Evolutionary conservation across 805 yeast species (phyloP), one percentile per base, ranked within the genome.

Genomic region (baker's yeast (Saccharomyces cerevisiae)): DNA sequence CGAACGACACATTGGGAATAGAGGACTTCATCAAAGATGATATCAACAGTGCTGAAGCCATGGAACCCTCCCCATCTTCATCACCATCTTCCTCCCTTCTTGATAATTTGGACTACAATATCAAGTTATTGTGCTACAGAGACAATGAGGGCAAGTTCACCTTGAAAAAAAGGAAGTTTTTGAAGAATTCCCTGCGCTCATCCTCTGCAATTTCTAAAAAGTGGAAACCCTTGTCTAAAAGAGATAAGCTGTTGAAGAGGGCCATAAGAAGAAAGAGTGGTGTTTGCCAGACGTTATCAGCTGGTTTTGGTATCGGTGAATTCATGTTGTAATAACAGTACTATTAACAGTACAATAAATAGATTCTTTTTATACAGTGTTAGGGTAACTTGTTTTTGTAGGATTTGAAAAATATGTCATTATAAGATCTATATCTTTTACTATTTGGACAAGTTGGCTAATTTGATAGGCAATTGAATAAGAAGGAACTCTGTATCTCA

Each of bases 221-320:
- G 50, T 22, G 43, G 43, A 36, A 36, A 10, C 43, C 43, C 11
- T 9, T 36, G 43, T 36, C 43, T 24, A 56, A 57, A 54, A 54
- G 53, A 53, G 55, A 56, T 36, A 56, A 57, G 32, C 55, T 60
- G 26, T 51, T 57, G 48, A 60, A 57, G 49, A 57, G 56, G 36
- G 65, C 65, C 30, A 59, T 67, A 17, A 65, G 70, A 58, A 59
- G 71, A 52, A 67, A 67, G 50, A 63, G 68, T 51, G 71, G 71
- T 48, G 61, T 66, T 43, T 59, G 67, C 57, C 64, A 66, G 56
- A 68, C 68, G 71, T 65, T 68, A 14, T 66, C 70, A 32, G 67
- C 69, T 27, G 64, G 64, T 59, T 61, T 66, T 36, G 68, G 69
- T 46, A 62, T 68, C 28, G 66, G 67, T 36, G 72, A 68, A 53